These are phyloP conservation scores for Sanghuangporus baumii DNA, from an alignment of 1,284 basidiomycete genomes.

Conservation along the genomic window DNA sequence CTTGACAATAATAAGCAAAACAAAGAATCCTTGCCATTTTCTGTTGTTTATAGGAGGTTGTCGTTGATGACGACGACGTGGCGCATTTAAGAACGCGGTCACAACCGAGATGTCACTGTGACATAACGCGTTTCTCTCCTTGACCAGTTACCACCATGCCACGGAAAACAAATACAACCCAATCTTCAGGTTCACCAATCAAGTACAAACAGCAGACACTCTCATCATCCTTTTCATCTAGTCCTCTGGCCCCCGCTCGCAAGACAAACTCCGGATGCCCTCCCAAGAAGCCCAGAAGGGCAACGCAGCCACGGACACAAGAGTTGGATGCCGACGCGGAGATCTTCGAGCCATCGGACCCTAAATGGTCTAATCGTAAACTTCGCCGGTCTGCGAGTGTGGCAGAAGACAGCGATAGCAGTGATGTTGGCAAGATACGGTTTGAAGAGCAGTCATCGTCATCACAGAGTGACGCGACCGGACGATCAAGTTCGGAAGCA, in stretches of 20 bases:
- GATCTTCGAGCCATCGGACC: neutral
- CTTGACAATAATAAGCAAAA: no score
- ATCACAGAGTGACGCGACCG: neutral
- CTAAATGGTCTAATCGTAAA: neutral
- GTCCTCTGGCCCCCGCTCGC: neutral
- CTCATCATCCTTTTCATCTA: constrained; percentile 8
- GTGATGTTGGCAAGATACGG: constrained; percentile 15
- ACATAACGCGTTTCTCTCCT: constrained; percentile 1
- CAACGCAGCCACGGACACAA: neutral
- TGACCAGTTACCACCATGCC: constrained; percentile 4
- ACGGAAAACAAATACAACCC: neutral
- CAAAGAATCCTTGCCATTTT: neutral
- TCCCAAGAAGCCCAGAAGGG: neutral
- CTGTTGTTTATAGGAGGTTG: neutral
- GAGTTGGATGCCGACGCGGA: neutral
- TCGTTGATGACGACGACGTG: constrained; percentile 32
- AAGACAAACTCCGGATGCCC: neutral
- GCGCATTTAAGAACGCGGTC: constrained; percentile 31
- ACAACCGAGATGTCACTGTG: constrained; percentile 31
- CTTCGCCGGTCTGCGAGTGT: neutral
- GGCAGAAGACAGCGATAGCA: constrained; percentile 14
- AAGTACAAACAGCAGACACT: constrained; percentile 15
- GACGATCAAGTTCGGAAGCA: constrained; percentile 1
- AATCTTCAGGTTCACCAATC: neutral
- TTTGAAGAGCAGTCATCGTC: constrained; percentile 14